A percentile compares a stretch with the other conserved stretches of the same genome.
Evolutionary conservation across 306 rosid genomes (phyloP).

Genomic region (Inga leiocalycina): DNA sequence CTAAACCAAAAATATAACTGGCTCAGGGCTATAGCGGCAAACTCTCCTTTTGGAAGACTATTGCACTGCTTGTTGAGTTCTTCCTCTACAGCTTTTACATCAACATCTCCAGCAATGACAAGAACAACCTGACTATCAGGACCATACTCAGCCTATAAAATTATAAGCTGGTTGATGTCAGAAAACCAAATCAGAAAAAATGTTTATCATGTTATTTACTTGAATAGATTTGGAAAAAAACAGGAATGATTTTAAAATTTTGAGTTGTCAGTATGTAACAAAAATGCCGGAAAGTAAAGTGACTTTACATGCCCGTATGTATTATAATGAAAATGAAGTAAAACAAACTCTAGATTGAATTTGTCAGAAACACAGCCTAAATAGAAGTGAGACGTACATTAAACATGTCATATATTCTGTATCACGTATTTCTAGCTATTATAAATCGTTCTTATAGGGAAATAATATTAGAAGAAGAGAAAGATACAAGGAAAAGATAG

Average conservation of each 20-base stretch:
- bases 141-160: constrained; percentile 95
- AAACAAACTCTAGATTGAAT: neutral
- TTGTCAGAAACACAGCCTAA: neutral
- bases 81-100: constrained; percentile 75
- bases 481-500: neutral
- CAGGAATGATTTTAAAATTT: neutral
- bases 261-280: neutral
- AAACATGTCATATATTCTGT: neutral
- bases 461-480: neutral
- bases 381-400: neutral
- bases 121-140: constrained; percentile 99
- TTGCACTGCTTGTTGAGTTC: constrained; percentile 83
- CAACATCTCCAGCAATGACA: constrained; percentile 83
- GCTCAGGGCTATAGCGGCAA: constrained; percentile 81
- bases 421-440: neutral
- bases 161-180: constrained; percentile 30
- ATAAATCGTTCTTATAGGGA: neutral
- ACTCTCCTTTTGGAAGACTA: constrained; percentile 91
- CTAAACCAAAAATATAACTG: no score
- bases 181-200: neutral
- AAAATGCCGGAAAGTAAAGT: neutral
- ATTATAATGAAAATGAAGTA: no score
- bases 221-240: neutral
- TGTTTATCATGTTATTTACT: no score
- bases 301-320: neutral